Base-by-base conservation (phyloP, 441 rosid species). In the Populus trichocarpa region DNA sequence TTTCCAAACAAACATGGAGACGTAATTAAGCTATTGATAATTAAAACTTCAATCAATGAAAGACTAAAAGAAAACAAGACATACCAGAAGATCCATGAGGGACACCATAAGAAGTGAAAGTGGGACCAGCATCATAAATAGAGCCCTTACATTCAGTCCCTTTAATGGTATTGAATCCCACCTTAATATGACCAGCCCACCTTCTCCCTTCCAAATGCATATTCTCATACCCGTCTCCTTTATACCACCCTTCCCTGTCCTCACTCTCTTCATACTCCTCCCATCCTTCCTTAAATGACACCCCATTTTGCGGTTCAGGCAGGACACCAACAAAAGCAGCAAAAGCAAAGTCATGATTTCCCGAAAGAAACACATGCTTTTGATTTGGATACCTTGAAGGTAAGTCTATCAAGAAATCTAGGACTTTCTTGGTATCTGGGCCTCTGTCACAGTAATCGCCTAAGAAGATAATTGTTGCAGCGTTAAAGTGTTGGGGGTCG, bases 391-490 rank as follows among this genome's bases (percentile, higher is more conserved):
- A 88, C 40, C 65, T 81, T 18, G 81, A 71, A 50, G 90, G 93
- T 8, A 95, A 74, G 22, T 87, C 81, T 80, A 87, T 75, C 53
- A 93, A 83, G 80, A 93, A 91, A 71, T 95, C 91, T 8, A 95
- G 76, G 79, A 92, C 97, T 77, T 81, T 70, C 33, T 80, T 88
- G 12, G 97, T 90, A 30, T 88, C 83, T 7, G 96, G 93, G 74
- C 97, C 99, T 11, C 97, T 93, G 75, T 95, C 99, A 74, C 99
- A 95, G 86, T 93, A 93, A 79, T 95, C 97, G 42, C 99, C 99
- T 57, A 92, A 84, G 85, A 95, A 95, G 75, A 95, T 90, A 74
- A 93, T 74, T 50, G 86, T 86, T 74, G 99, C 92, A 61, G 96
- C 69, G 76, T 59, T 72, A 86, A 93, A 93, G 8, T 84, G 84